Evolutionary conservation across 1,284 basidiomycete genomes (phyloP), one percentile per base, ranked within the genome.

Genomic region (Puccinia horiana): DNA sequence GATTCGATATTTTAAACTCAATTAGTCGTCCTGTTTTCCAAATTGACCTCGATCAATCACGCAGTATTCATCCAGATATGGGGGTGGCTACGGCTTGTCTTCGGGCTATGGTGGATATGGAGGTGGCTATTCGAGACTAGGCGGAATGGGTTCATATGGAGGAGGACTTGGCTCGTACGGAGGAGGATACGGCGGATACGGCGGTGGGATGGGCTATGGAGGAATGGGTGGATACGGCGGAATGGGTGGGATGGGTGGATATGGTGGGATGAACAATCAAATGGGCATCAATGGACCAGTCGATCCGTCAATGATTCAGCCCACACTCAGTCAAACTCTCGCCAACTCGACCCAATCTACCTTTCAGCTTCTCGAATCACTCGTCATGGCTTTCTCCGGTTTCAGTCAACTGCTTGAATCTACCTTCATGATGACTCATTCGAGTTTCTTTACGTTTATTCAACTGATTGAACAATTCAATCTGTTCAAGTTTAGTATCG

Each of bases 361-460:
- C 0, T 99, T 99, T 85, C 91, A 93, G 26, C 91, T 99, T 82
- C 90, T 99, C 69, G 94, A 97, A 85, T 93, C 93, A 49, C 93
- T 99, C 86, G 96, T 99, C 63, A 94, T 95, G 84, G 97, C 96
- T 1, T 98, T 99, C 87, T 91, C 93, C 0, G 96, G 96, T 18
- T 93, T 99, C 83, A 93, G 97, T 0, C 97, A 99, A 87, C 96
- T 99, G 91, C 92, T 99, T 85, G 96, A 99, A 87, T 93, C 91
- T 61, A 99, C 97, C 3, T 99, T 98, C 88, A 95, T 98, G 93
- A 97, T 97, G 3, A 99, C 97, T 0, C 97, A 99, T 88, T 95
- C 94, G 4, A 93, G 92, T 63, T 99, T 99, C 89, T 99, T 98
- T 87, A 96, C 96, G 83, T 98, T 99, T 93, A 95, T 98, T 80